Base-by-base conservation (phyloP, 2,329 filamentous ascomycete genomes). In the Scorias spongiosa region DNA sequence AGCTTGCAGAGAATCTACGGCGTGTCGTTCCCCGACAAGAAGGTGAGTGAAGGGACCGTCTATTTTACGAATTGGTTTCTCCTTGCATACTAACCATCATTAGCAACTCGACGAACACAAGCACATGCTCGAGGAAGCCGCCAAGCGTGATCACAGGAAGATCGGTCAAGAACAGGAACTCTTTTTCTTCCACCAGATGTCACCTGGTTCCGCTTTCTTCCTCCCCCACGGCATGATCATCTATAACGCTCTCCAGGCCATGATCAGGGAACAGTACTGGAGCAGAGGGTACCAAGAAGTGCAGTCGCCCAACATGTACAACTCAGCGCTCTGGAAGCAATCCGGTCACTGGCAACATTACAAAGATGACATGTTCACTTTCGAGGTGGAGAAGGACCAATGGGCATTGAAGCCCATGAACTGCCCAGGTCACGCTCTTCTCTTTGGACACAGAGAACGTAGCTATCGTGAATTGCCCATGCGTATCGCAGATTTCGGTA, bases 321-420 rank as follows among this genome's bases (percentile, higher is more conserved):
- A 95, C 59, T 78, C 86, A 10, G 76, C 85, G 6, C 69, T 96
- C 11, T 96, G 91, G 91, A 91, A 94, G 69, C 83, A 78, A 17
- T 94, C 87, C 8, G 91, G 91, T 41, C 91, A 96, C 64, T 95
- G 89, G 88, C 77, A 82, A 47, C 80, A 88, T 60, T 91, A 95
- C 70, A 78, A 87, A 59, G 89, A 96, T 50, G 88, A 95, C 66
- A 96, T 96, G 89, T 87, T 87, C 64, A 80, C 79, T n/a, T 79
- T 94, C 54, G 69, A 78, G 39, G 70, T 81, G 29, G 88, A 95
- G 63, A 93, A 94, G 70, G 81, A 83, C 50, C 72, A 79, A 51
- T 87, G 81, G 70, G 87, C 80, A 12, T 68, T 96, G 42, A 96
- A 96, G 69, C 89, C 89, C 26, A 96, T 96, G 91, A 96, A 96